These are phyloP conservation scores for Eimeria praecox DNA, from an alignment of 169 alveolate genomes.

Conservation along the genomic window DNA sequence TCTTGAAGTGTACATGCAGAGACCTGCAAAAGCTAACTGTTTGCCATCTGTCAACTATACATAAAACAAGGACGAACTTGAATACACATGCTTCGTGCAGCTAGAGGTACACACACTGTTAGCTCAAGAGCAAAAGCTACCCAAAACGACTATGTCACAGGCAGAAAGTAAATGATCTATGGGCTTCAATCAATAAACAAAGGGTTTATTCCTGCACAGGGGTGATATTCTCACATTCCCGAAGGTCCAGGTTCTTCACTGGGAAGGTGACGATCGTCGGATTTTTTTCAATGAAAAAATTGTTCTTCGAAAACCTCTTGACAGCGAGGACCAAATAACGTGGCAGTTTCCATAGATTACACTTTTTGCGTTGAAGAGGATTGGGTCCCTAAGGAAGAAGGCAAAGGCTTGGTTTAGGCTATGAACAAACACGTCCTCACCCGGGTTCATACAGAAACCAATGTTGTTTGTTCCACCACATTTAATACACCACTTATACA, in stretches of 20 bases:
- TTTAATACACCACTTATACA: no score
- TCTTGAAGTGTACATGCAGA: no score
- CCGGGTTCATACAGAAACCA: neutral
- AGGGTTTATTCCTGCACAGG: no score
- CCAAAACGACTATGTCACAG: no score
- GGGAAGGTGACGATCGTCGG: slow-evolving; percentile 99
- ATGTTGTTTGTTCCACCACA: neutral
- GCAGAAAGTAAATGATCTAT: no score
- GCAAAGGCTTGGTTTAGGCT: neutral
- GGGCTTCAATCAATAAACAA: no score
- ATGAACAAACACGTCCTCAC: neutral
- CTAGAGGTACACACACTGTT: no score
- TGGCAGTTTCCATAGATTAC: slow-evolving; percentile 74
- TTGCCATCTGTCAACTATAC: no score
- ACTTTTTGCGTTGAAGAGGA: slow-evolving; percentile 55
- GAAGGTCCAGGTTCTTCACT: slow-evolving; percentile 94
- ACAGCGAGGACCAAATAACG: slow-evolving; percentile 91
- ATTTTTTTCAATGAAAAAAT: slow-evolving; percentile 98
- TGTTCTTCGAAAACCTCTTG: slow-evolving; percentile 96
- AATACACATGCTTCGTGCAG: no score
- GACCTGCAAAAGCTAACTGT: no score
- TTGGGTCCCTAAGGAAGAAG: slow-evolving; percentile 40
- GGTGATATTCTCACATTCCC: slow-evolving; percentile 85
- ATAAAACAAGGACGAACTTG: no score
- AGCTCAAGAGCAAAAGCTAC: no score